phyloP scores from a whole-genome alignment of 2,329 filamentous ascomycete genomes.

The Ambrosiella cleistominuta region DNA sequence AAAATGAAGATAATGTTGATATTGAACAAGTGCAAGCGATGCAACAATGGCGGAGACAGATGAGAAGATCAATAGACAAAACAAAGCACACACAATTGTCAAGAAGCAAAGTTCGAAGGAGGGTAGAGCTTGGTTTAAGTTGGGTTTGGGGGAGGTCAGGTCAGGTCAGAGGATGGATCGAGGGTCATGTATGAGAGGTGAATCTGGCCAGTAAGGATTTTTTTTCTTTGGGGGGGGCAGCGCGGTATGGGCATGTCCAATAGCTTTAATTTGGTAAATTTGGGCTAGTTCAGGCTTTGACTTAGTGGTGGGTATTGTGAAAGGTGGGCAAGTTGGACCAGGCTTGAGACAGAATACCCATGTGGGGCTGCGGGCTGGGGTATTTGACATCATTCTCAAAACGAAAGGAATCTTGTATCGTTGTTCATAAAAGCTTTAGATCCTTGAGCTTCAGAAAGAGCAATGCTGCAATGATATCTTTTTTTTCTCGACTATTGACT shows the following conservation, averaged over 20 bases:
- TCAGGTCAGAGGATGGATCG: neutral
- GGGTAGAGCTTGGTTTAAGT: neutral
- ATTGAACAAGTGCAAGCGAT: neutral
- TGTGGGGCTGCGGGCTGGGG: neutral
- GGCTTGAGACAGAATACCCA: neutral
- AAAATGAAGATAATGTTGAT: neutral
- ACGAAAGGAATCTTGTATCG: neutral
- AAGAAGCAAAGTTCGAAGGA: neutral
- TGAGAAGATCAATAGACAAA: conserved; percentile 2
- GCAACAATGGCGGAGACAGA: neutral
- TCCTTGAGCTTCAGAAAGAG: neutral
- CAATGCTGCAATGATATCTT: too few species aligned
- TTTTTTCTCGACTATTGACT: too few species aligned
- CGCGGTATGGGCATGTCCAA: too few species aligned
- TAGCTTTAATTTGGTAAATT: too few species aligned
- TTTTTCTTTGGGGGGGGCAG: neutral
- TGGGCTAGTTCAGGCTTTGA: too few species aligned
- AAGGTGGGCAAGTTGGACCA: neutral
- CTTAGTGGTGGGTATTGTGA: too few species aligned
- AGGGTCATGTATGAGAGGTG: conserved; percentile 2
- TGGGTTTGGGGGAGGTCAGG: neutral
- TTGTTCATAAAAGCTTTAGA: neutral
- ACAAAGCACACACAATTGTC: conserved; percentile 5
- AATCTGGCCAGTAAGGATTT: neutral
- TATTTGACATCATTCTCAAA: neutral